Conservation (phyloP, 768 basidiomycete species). For the Suillus bovinus region DNA sequence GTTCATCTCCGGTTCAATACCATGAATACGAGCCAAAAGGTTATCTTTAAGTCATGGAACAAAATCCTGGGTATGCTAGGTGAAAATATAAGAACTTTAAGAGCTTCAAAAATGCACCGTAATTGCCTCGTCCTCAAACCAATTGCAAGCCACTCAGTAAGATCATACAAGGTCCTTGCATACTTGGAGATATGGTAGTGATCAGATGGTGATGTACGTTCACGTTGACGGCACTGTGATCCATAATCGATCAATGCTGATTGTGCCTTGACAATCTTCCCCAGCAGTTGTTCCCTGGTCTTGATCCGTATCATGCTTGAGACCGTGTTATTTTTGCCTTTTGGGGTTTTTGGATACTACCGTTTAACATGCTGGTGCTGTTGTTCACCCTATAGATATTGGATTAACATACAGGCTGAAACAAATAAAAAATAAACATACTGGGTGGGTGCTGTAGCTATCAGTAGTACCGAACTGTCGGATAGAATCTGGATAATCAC, state of each 20-base stretch:
- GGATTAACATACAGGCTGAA: neutral
- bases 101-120: neutral
- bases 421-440: constrained; percentile 12
- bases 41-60: constrained; percentile 14
- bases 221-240: constrained; percentile 17
- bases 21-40: neutral
- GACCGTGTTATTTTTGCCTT: constrained; percentile 20
- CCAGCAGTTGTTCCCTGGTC: constrained; percentile 16
- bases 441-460: constrained; percentile 32
- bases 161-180: constrained; percentile 1
- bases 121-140: constrained; percentile 29
- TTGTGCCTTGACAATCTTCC: constrained; percentile 15
- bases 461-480: constrained; percentile 29
- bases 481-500: neutral
- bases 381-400: neutral
- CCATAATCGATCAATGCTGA: neutral
- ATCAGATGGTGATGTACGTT: constrained; percentile 20
- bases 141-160: constrained; percentile 16
- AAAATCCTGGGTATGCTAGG: constrained; percentile 25
- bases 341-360: constrained; percentile 37
- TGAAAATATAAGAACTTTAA: too few species aligned
- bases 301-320: constrained; percentile 23
- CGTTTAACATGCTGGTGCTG: constrained; percentile 33
- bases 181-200: constrained; percentile 26
- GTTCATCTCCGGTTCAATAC: constrained; percentile 13